Evolutionary conservation across 2,329 filamentous ascomycete species (phyloP), one percentile per base, ranked within the genome.

Genomic region (Erysiphe pulchra): DNA sequence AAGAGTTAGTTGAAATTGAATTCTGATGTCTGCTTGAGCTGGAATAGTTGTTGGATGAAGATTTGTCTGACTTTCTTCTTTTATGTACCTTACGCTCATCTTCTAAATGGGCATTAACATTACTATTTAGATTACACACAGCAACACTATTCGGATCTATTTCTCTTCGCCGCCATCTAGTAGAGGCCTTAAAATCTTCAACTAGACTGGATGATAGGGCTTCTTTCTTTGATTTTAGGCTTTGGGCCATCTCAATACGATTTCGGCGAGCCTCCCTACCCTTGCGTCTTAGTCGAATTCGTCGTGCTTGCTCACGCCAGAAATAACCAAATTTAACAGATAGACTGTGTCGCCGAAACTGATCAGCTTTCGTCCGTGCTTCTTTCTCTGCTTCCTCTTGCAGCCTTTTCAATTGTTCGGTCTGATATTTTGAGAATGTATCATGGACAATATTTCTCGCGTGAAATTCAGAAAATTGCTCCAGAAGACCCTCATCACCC

Each of bases 401-500:
- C 7, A 44, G 46, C 18, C 47, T 46, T 42, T 45, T 46, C 17
- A 45, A 39, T 44, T 54, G 48, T 47, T 58, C 54, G 18, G 47
- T 39, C 31, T 42, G 30, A 34, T 51, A 56, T 16, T 41, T 43
- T 7, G 45, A 41, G 9, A 52, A 45, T 13, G 52, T 50, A 24
- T 49, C 42, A 12, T 37, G 39, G 3, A 58, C 45, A 14, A 57
- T 46, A 8, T 47, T 45, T 18, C 53, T 50, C 14, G 57, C 52
- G 10, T 50, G 48, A 28, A 46, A 49, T 8, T 48, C 47, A 16
- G 47, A 55, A 42, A 59, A 59, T 32, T 60, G 54, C 17, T 59
- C 57, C 13, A 60, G 30, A n/a, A 60, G 46, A 11, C 58, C 58
- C 31, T 53, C 52, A 17, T 54, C 49, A 2, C 56, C 58, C 7